phyloP scores from a whole-genome alignment of 2,329 filamentous ascomycete genomes.

The Aspergillus texensis region DNA sequence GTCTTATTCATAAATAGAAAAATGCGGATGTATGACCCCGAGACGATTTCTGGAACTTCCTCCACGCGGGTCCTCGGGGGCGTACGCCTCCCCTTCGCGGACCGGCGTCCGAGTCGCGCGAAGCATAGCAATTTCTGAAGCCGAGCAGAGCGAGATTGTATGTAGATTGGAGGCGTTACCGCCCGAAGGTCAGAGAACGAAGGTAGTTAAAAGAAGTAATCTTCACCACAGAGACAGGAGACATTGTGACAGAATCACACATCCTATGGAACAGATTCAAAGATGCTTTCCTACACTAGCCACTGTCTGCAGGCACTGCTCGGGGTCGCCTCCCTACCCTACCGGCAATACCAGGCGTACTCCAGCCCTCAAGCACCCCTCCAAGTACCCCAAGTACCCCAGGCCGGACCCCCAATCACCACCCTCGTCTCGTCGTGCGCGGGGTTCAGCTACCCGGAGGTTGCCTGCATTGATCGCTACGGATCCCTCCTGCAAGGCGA shows the following conservation, averaged over 20 bases:
- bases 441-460: neutral
- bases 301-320: neutral
- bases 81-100: neutral
- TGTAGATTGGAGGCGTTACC: neutral
- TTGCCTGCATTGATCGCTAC: neutral
- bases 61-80: neutral
- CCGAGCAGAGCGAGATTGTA: neutral
- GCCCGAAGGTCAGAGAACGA: neutral
- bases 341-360: neutral
- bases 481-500: neutral
- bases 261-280: neutral
- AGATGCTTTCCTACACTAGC: neutral
- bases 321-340: neutral
- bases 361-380: neutral
- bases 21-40: neutral
- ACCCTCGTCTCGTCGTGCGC: neutral
- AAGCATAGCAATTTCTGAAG: neutral
- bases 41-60: neutral
- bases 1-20: neutral
- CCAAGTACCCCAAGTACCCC: neutral
- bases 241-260: neutral
- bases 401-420: neutral
- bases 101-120: neutral
- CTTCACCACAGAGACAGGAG: neutral
- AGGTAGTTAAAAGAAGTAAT: neutral